These are phyloP conservation scores for Geum urbanum DNA, from an alignment of 306 rosid species.

Conservation along the genomic window DNA sequence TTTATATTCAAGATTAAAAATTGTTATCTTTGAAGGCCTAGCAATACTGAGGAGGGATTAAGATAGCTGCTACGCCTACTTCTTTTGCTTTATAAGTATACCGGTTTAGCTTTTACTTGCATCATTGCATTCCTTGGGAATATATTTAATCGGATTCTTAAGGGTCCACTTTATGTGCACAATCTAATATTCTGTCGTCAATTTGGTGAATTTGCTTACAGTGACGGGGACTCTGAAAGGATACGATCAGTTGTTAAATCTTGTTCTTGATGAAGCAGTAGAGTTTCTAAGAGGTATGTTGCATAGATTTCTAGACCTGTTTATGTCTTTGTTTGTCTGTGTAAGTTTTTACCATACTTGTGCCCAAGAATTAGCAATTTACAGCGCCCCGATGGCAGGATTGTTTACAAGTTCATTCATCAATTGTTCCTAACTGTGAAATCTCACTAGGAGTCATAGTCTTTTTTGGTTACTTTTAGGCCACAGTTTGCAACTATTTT, in stretches of 20 bases:
- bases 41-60: not conserved
- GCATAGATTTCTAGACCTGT: not conserved
- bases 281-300: conserved; percentile 82
- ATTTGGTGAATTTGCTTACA: conserved; percentile 32
- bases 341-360: not conserved
- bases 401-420: not conserved
- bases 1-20: not conserved
- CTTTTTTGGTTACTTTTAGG: conserved; percentile 2
- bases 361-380: not conserved
- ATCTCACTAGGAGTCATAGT: not conserved
- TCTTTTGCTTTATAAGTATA: not conserved
- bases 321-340: not conserved
- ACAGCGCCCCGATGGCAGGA: not conserved
- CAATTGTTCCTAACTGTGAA: not conserved
- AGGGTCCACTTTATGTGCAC: too few relatives aligned
- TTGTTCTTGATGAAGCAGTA: conserved; percentile 85
- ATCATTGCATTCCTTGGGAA: not conserved
- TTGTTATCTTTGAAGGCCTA: not conserved
- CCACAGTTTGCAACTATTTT: not conserved
- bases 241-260: conserved; percentile 92
- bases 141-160: not conserved
- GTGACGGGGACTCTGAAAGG: conserved; percentile 96
- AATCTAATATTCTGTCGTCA: conserved; percentile 9
- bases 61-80: not conserved
- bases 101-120: not conserved